Percentiles rank a stretch among this genome's conserved stretches.
These are phyloP conservation scores for Tolypocladium ophioglossoides DNA, from an alignment of 2,329 filamentous ascomycete species.

Conservation along the genomic window DNA sequence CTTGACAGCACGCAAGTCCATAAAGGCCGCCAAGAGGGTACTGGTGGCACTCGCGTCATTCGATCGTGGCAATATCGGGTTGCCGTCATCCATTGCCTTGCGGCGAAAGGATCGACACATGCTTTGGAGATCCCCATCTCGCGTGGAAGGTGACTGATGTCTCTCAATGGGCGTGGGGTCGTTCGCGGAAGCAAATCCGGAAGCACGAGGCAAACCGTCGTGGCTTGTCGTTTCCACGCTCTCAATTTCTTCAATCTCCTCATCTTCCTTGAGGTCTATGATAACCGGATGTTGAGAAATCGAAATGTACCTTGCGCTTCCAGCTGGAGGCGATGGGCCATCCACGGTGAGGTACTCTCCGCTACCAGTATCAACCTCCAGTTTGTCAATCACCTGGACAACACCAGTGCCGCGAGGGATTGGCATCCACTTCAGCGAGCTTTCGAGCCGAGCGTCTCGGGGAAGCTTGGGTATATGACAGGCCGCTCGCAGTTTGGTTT, in stretches of 20 bases:
- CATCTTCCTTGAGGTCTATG: constrained; percentile 8
- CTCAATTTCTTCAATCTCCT: constrained; percentile 9
- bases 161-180: neutral
- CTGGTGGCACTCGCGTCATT: constrained; percentile 13
- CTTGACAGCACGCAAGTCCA: constrained; percentile 20
- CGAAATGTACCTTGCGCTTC: constrained; percentile 9
- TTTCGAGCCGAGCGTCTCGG: constrained; percentile 4
- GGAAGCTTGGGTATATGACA: constrained; percentile 3
- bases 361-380: constrained; percentile 1
- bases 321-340: neutral
- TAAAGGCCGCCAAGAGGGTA: constrained; percentile 18
- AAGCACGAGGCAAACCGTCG: neutral
- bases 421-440: constrained; percentile 15
- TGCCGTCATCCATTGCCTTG: neutral
- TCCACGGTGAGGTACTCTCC: constrained; percentile 7
- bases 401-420: constrained; percentile 4
- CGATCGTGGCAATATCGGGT: constrained; percentile 5
- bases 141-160: neutral
- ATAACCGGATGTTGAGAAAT: constrained; percentile 1
- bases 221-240: too few species aligned
- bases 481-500: neutral
- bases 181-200: neutral
- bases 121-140: neutral
- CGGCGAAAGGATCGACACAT: neutral
- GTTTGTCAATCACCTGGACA: constrained; percentile 6